Evolutionary conservation across 176 grass and related monocot species (phyloP), one percentile per base, ranked within the genome.

Genomic region (Zoysia japonica): DNA sequence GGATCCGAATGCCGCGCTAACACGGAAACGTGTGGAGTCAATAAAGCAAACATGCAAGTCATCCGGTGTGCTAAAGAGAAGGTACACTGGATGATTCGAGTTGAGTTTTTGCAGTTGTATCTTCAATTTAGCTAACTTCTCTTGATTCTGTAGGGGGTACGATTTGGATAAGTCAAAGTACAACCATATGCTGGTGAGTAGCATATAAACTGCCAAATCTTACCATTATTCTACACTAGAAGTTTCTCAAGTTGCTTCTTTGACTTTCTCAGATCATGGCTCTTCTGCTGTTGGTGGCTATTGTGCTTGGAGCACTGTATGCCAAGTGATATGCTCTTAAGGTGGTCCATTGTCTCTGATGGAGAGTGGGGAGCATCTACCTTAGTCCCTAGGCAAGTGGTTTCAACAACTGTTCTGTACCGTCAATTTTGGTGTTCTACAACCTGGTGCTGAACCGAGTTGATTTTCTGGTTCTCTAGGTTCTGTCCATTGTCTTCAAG

Each of bases 41-140:
- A 94, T 98, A 88, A 88, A 98, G 69, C 76, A 87, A 41, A 78
- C 86, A 68, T 98, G 95, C 90, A 71, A 67, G 59, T 81, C 74
- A 59, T 95, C 96, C 1, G 90, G 92, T 28, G 79, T 87, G 50
- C 77, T 99, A 28, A 91, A 85, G 80, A 91, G 82, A 76, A 99
- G 96, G 96, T 99, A 82, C 46, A 61, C 44, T 20, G 59, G 65
- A 65, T 88, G 68, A 73, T 71, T 68, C 64, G 43, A 45, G 11
- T 67, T 65, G 35, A 15, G 74, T 41, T 48, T 88, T 88, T 38
- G 15, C 19, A 82, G 20, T 68, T 45, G 37, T 36, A 65, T 85
- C 36, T 60, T 79, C 19, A 55, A 55, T 35, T 40, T 76, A 9
- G 9, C 49, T 47, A 39, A 66, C 41, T 71, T 75, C 17, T 67